Conservation (phyloP, 352 stramenopile genomes). For the Pythium rishiriense region DNA sequence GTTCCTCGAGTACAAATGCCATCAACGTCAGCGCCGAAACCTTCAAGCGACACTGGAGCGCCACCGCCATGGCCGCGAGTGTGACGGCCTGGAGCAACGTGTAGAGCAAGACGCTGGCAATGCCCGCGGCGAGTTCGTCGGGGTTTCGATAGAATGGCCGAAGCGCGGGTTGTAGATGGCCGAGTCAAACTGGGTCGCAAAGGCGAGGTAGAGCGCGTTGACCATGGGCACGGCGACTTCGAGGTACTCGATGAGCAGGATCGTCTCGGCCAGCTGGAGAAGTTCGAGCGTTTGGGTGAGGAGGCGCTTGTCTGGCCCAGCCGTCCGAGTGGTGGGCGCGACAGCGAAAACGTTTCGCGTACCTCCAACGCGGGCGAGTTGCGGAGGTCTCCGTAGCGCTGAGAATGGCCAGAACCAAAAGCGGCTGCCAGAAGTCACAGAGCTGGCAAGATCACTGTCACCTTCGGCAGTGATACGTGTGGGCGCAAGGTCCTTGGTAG, state of each 20-base stretch:
- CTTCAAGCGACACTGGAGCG: constrained; percentile 1
- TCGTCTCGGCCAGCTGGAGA: constrained; percentile 11
- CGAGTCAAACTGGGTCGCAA: constrained; percentile 14
- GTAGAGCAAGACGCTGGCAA: constrained; percentile 2
- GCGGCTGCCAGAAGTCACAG: too few relatives aligned
- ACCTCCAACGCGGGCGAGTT: too few relatives aligned
- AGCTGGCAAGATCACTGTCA: too few relatives aligned
- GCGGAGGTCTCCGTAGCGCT: too few relatives aligned
- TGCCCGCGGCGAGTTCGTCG: not conserved
- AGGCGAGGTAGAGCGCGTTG: constrained; percentile 6
- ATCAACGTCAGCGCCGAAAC: constrained; percentile 1
- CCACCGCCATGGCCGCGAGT: not conserved
- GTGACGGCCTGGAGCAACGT: constrained; percentile 3
- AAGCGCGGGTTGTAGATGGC: constrained; percentile 14
- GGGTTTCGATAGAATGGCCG: not conserved
- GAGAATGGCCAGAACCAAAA: too few relatives aligned
- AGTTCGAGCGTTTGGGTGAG: constrained; percentile 11
- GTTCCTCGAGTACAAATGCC: constrained; percentile 12
- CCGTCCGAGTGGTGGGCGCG: too few relatives aligned
- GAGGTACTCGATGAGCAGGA: constrained; percentile 26
- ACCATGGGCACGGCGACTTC: constrained; percentile 11
- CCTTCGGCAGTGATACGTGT: too few relatives aligned
- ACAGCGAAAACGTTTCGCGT: not conserved
- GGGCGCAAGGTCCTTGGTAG: too few relatives aligned
- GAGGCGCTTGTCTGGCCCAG: too few relatives aligned